Base-by-base conservation (phyloP, 345 rosid species). In the Turnera subulata region DNA sequence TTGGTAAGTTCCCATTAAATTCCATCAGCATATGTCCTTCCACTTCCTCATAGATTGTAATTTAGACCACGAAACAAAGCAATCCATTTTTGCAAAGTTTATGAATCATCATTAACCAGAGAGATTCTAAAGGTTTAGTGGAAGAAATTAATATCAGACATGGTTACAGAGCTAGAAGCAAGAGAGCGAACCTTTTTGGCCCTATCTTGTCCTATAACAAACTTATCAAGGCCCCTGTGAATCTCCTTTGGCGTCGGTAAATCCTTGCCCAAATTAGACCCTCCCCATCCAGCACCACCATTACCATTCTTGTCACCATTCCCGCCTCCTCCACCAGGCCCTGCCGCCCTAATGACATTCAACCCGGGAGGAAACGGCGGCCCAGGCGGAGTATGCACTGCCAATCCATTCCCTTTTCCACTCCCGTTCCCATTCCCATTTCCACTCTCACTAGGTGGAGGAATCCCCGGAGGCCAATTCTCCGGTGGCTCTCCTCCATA, bases 211-310 rank as follows among this genome's bases (percentile, higher is more conserved):
- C 98, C 96, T 60, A 89, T 84, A 20, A 92, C 95, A 50, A 89
- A 92, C 72, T 83, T 79, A 63, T 92, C 95, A 54, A 89, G 91
- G 48, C 88, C 93, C 69, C 82, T 72, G 69, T 95, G 84, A 50
- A 92, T 92, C 74, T 86, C 89, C 67, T 85, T 92, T 1, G 98
- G 98, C 18, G 89, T 86, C 29, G 96, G 98, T 44, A 92, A 79
- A 73, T 89, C 88, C 82, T 80, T 83, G 17, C 96, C 98, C 49
- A 92, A 56, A 70, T 79, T 83, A 47, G 91, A 80, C 54, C 98
- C 98, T 2, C 98, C 96, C 95, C 96, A 84, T 46, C 84, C 78
- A 33, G 22, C 50, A 39, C 43, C 63, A 7, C 62, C 52, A 21
- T 58, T 74, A 32, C 19, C 51, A 29, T 60, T 62, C 48, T 65